Base-by-base conservation (phyloP, 2,329 filamentous ascomycete genomes). In the Sclerotiophoma versabilis region DNA sequence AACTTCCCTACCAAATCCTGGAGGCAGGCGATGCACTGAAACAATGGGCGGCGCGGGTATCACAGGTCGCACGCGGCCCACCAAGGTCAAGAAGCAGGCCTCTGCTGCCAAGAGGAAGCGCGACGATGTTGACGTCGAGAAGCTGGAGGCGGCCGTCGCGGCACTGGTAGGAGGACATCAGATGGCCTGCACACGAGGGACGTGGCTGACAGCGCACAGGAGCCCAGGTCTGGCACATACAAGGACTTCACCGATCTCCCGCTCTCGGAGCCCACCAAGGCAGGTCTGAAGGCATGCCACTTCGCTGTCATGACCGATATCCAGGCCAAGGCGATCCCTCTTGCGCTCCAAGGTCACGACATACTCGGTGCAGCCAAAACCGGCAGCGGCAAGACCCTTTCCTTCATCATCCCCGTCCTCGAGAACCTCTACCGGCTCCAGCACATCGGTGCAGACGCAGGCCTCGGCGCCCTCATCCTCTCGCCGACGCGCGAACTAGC, bases 311-410 rank as follows among this genome's bases (percentile, higher is more conserved):
- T 97, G 63, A 99, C 95, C 58, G 93, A 96, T 62, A 91, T 99
- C 66, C 95, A 99, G 79, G 84, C 89, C 42, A 88, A 88, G 69
- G 92, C 93, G n/a, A 89, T 99, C 55, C 92, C 91, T 5, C 82
- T 92, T 57, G 93, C 91, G 8, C 83, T 99, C 59, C 90, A 96
- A 75, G 91, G 91, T 52, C 81, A 81, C 54, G 95, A 99, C 74
- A 90, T 99, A 33, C 86, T 99, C 33, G 95, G 93, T 34, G 95
- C 95, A 5, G 95, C 95, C 33, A 97, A 96, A 77, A 98, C 93
- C 0, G 93, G 93, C 45, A 96, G 91, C 71, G 93, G 93, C 70
- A 98, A 98, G 80, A 98, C 93, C 0, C 82, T 99, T 20, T 91
- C 95, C 0, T 99, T 99, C 73, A 79, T 99, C 7, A 80, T 98